Evolutionary conservation across 768 basidiomycete species (phyloP).

Genomic region (Suillus alpinus): DNA sequence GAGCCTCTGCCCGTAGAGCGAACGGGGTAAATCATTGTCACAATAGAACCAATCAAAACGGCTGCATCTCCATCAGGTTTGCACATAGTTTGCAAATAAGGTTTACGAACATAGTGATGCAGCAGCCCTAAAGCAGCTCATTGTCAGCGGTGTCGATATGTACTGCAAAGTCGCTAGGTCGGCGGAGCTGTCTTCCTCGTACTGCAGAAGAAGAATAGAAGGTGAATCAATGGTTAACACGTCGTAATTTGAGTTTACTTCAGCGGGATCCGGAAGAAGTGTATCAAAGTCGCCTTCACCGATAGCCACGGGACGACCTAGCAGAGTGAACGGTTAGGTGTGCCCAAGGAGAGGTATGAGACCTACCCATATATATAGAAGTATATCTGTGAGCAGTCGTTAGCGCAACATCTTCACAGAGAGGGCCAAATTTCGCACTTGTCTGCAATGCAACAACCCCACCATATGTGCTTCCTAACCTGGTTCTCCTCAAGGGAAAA

Average conservation of each 20-base stretch:
- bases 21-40: constrained; percentile 70
- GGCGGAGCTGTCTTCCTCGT: constrained; percentile 47
- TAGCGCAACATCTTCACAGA: constrained; percentile 3
- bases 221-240: constrained; percentile 10
- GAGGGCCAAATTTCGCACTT: constrained; percentile 42
- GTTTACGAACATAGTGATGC: constrained; percentile 54
- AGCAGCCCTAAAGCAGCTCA: constrained; percentile 55
- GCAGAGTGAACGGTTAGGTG: constrained; percentile 11
- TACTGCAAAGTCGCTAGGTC: constrained; percentile 41
- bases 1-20: constrained; percentile 44
- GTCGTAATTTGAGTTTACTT: constrained; percentile 35
- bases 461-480: constrained; percentile 76
- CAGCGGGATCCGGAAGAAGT: constrained; percentile 52
- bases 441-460: constrained; percentile 69
- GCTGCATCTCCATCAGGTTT: constrained; percentile 37
- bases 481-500: constrained; percentile 69
- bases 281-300: constrained; percentile 71
- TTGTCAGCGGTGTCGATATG: constrained; percentile 37
- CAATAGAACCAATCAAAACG: constrained; percentile 63
- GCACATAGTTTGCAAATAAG: constrained; percentile 3
- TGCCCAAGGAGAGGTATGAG: neutral
- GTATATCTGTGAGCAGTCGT: constrained; percentile 47
- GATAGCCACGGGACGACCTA: constrained; percentile 68
- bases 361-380: constrained; percentile 69
- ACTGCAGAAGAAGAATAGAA: constrained; percentile 33